phyloP scores from a whole-genome alignment of 805 yeast genomes.

The Monosporozyma solicola region DNA sequence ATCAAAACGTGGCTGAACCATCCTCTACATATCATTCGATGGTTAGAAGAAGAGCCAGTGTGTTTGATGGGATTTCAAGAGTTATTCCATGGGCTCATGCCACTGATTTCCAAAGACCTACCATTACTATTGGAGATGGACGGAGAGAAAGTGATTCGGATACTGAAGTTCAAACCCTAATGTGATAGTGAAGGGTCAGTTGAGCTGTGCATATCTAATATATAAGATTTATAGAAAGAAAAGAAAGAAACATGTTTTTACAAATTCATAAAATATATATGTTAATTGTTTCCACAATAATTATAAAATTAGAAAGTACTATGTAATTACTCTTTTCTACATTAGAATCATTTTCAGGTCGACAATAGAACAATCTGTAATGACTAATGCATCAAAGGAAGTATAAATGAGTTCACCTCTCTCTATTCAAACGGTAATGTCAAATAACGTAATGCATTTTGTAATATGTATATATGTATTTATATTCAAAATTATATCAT shows the following conservation, averaged over 20 bases:
- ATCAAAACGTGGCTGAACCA: slow-evolving; percentile 12
- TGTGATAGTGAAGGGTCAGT: neutral
- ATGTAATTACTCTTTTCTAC: too few species aligned
- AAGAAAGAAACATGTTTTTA: neutral
- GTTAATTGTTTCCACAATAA: too few species aligned
- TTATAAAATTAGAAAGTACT: too few species aligned
- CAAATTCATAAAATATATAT: neutral
- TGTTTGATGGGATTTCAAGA: slow-evolving; percentile 26
- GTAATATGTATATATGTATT: neutral
- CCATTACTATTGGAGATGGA: neutral
- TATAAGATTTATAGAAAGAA: neutral
- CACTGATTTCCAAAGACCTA: slow-evolving; percentile 70
- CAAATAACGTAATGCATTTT: too few species aligned
- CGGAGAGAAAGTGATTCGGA: slow-evolving; percentile 15
- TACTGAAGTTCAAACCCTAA: neutral
- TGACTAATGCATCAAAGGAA: too few species aligned
- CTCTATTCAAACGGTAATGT: neutral
- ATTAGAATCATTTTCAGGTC: too few species aligned
- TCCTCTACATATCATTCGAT: slow-evolving; percentile 16
- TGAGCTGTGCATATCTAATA: neutral
- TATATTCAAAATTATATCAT: neutral
- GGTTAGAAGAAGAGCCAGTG: slow-evolving; percentile 19
- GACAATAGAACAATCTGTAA: too few species aligned
- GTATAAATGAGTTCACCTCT: too few species aligned
- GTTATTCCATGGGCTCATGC: slow-evolving; percentile 70